Percentiles rank a stretch among this genome's conserved stretches.
phyloP scores from a whole-genome alignment of 2,329 filamentous ascomycete species.

The Pseudogymnoascus sp. region DNA sequence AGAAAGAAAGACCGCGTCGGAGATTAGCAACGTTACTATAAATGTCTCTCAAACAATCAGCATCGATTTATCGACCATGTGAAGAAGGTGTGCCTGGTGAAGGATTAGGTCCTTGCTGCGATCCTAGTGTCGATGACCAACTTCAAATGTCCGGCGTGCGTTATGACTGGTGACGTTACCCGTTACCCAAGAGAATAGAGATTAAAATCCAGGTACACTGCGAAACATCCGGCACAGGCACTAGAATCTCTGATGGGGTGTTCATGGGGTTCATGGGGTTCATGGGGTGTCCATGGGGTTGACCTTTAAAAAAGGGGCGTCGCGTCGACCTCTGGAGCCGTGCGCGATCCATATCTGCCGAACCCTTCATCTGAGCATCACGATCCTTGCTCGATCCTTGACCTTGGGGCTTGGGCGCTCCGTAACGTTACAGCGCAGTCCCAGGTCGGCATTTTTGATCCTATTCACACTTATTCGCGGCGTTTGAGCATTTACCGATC shows the following conservation, averaged over 20 bases:
- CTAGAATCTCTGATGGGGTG: too few relatives aligned
- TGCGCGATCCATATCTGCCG: slow-evolving; percentile 4
- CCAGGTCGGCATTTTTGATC: slow-evolving; percentile 1
- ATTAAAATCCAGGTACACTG: slow-evolving; percentile 2
- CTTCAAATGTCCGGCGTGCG: neutral
- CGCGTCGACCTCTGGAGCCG: neutral
- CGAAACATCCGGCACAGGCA: neutral
- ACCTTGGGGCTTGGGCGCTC: neutral
- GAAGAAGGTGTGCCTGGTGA: neutral
- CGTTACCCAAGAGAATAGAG: neutral
- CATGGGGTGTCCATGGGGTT: neutral
- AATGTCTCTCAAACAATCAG: neutral
- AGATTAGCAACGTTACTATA: slow-evolving; percentile 2
- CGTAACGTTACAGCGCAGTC: slow-evolving; percentile 1
- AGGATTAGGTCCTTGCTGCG: neutral
- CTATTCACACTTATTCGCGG: neutral
- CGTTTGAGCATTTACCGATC: neutral
- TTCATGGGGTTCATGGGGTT: neutral
- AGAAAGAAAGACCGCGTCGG: neutral
- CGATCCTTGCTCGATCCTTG: neutral
- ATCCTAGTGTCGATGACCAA: neutral
- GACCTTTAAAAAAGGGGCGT: neutral
- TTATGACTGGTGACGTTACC: slow-evolving; percentile 2
- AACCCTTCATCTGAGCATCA: neutral
- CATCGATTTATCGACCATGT: neutral